Base-by-base conservation (phyloP, 148 eudicot species). In the Polygonum maritimum region DNA sequence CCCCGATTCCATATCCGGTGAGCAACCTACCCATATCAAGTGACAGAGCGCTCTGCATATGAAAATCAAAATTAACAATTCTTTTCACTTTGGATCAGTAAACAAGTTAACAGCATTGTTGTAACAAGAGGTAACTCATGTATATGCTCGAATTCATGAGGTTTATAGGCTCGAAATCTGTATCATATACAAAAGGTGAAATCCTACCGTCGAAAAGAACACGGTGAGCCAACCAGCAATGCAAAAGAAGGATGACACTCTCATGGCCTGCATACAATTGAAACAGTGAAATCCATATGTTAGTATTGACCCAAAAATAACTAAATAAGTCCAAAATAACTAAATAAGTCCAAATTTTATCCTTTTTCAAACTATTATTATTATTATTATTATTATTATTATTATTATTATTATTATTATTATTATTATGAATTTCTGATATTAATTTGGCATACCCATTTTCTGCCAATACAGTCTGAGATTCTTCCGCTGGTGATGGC, bases 1-100 rank as follows among this genome's bases (percentile, higher is more conserved):
- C 79, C 69, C 98, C 94, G 10, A 89, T 93, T 77, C 98, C 98
- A 76, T 83, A 88, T 81, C 96, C 98, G 18, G 89, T 87, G 69
- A 83, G 82, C 33, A 93, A 77, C 76, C 98, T 87, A 74, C 98
- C 98, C 10, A 86, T 58, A 75, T 93, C 96, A 57, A 93, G 94
- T 73, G 74, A 73, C 47, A 84, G 55, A 54, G 96, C 81, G 75
- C 81, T 92, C 96, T 93, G 80, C 41, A 75, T 72, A 38, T 51
- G 31, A 16, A n/a, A 71, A 41, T 4, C 7, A 6, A 70, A 8
- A 15, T 33, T 11, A 22, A 73, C 48, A 7, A 73, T 47, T 21
- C 76, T 12, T 21, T 48, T 40, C 49, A 47, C 4, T 31, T 58
- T 18, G 21, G n/a, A 55, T 4, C 57, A 52, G 19, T 19, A 16